Percentiles rank a stretch among this genome's conserved stretches.
Evolutionary conservation across 768 basidiomycete species (phyloP).

Genomic region (Rubroboletus pulcherrimus): DNA sequence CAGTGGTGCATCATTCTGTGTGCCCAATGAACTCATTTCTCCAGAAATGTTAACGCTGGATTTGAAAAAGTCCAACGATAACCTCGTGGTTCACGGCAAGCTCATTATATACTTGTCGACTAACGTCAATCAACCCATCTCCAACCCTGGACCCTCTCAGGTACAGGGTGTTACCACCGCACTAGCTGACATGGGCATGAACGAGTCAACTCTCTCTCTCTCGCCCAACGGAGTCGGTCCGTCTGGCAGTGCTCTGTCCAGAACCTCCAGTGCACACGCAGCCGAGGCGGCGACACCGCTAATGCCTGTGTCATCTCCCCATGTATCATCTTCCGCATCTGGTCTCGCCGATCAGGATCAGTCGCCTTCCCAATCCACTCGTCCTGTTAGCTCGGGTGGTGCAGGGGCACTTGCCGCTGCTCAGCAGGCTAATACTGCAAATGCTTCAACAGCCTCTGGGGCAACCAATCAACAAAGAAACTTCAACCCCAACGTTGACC

Average conservation of each 20-base stretch:
- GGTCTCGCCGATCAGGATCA: conserved; percentile 30
- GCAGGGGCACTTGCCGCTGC: conserved; percentile 14
- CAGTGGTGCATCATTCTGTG: not conserved
- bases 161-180: conserved; percentile 56
- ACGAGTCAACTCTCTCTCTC: conserved; percentile 56
- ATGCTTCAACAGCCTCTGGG: conserved; percentile 35
- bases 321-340: conserved; percentile 22
- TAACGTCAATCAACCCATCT: conserved; percentile 79
- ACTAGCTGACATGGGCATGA: conserved; percentile 58
- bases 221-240: conserved; percentile 39
- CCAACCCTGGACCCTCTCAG: conserved; percentile 78
- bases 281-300: conserved; percentile 45
- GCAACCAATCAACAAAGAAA: conserved; percentile 59
- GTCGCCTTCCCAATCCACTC: conserved; percentile 25
- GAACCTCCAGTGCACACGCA: conserved; percentile 66
- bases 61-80: conserved; percentile 98
- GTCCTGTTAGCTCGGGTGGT: conserved; percentile 37
- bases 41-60: conserved; percentile 95
- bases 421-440: conserved; percentile 20
- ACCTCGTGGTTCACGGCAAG: conserved; percentile 96
- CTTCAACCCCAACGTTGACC: conserved; percentile 94
- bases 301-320: conserved; percentile 40
- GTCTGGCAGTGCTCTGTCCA: conserved; percentile 48
- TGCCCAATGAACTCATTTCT: not conserved
- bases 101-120: conserved; percentile 96